phyloP scores from a whole-genome alignment of 768 basidiomycete genomes.

The Lactifluus piperatus region DNA sequence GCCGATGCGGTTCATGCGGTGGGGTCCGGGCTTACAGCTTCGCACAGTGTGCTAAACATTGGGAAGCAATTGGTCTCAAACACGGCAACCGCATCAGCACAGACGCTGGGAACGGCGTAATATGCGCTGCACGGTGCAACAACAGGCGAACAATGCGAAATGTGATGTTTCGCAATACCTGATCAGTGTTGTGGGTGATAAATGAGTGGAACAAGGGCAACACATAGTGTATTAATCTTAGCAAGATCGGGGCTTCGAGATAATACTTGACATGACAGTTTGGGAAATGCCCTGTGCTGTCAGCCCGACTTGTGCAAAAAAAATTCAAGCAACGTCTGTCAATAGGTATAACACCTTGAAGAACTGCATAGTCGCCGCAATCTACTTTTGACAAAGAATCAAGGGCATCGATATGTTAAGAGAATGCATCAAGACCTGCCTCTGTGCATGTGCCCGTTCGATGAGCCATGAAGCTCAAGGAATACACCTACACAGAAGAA shows the following conservation, averaged over 20 bases:
- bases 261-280: conserved; percentile 2
- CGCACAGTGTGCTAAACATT: conserved; percentile 24
- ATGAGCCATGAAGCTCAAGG: conserved; percentile 14
- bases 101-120: conserved; percentile 23
- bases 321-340: conserved; percentile 4
- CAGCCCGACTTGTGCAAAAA: conserved; percentile 2
- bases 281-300: background rate
- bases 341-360: conserved; percentile 5
- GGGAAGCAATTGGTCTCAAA: conserved; percentile 32
- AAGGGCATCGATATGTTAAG: conserved; percentile 18
- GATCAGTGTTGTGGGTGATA: background rate
- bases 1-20: conserved; percentile 8
- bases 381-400: conserved; percentile 19
- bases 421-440: conserved; percentile 20
- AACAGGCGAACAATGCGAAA: background rate
- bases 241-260: background rate
- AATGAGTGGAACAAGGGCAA: conserved; percentile 5
- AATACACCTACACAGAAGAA: conserved; percentile 20
- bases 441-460: conserved; percentile 18
- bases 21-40: conserved; percentile 13
- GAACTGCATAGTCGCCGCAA: conserved; percentile 11
- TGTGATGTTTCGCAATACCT: conserved; percentile 3
- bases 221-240: conserved; percentile 10
- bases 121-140: background rate
- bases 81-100: conserved; percentile 29